Evolutionary conservation across 176 grass and related monocot species (phyloP).

Genomic region (Puya raimondii): DNA sequence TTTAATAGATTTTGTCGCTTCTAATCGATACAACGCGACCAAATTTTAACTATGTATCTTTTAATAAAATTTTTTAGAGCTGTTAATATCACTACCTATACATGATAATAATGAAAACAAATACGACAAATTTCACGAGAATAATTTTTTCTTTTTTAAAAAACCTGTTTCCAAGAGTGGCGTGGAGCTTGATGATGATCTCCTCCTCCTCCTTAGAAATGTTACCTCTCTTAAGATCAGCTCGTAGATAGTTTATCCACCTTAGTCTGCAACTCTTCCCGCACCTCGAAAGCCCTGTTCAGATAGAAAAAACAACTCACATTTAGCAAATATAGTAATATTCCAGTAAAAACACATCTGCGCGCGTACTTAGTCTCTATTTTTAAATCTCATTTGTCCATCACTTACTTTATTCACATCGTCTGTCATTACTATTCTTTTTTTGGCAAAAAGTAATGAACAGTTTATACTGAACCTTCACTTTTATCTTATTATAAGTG

Average conservation of each 20-base stretch:
- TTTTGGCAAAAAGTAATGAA: too few species aligned
- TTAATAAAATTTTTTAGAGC: too few species aligned
- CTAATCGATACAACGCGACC: too few species aligned
- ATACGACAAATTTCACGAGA: neutral
- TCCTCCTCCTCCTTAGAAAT: conserved; percentile 15
- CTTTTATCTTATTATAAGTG: neutral
- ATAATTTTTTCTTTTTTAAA: neutral
- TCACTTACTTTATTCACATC: too few species aligned
- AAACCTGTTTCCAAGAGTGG: conserved; percentile 5
- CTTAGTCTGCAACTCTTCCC: conserved; percentile 9
- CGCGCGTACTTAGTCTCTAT: too few species aligned
- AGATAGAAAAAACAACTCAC: neutral
- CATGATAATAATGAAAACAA: neutral
- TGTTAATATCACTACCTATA: neutral
- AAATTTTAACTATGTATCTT: too few species aligned
- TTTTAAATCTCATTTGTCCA: too few species aligned
- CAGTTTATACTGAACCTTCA: too few species aligned
- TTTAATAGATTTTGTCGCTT: too few species aligned
- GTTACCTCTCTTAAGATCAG: conserved; percentile 7
- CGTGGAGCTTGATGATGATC: conserved; percentile 9
- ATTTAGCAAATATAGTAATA: neutral
- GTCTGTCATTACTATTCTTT: too few species aligned
- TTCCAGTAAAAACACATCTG: too few species aligned
- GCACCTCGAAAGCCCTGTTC: neutral
- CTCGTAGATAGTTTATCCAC: conserved; percentile 6